Base-by-base conservation (phyloP, 2,329 filamentous ascomycete genomes). In the Sporothrix brasiliensis region DNA sequence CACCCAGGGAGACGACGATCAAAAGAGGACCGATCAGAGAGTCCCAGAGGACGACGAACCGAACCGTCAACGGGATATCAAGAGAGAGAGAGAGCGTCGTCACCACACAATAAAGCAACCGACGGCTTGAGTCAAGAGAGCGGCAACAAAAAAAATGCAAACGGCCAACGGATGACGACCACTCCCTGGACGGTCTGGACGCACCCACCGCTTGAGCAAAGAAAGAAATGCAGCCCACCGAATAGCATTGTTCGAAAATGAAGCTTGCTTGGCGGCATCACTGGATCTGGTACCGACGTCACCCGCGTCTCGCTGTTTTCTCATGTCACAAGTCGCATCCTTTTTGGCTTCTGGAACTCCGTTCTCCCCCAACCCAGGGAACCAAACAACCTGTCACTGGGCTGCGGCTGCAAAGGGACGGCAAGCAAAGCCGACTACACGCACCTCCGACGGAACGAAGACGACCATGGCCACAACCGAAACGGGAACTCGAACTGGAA, bases 321-420 rank as follows among this genome's bases (percentile, higher is more conserved):
- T 34, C 34, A 9, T 5, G 34, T 34, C 34, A 34, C 34, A 34
- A 34, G 21, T 47, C 19, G 19, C 49, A 14, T 34, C 34, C 34
- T 21, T 60, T 44, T 24, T 34, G 39, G n/a, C 58, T 16, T 11
- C 34, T 44, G 58, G 27, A 39, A 63, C 21, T 27, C 21, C 9
- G 11, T 63, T 44, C 58, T 63, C 39, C 58, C 56, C 39, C 39
- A 63, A 47, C 58, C 39, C 58, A 63, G 58, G 58, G 58, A 63
- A 47, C 58, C 27, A 47, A 63, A 63, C 39, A 63, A 47, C 14
- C 13, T 47, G 30, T n/a, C 56, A 16, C 44, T 16, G 44, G 34
- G 54, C 54, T 39, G 56, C 34, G 34, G 30, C 56, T 24, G 34
- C 34, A 61, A 61, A 61, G 41, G 56, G 34, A 24, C 34, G 34